Evolutionary conservation across 2,329 filamentous ascomycete species (phyloP), one percentile per base, ranked within the genome.

Genomic region (Aureobasidium sp.): DNA sequence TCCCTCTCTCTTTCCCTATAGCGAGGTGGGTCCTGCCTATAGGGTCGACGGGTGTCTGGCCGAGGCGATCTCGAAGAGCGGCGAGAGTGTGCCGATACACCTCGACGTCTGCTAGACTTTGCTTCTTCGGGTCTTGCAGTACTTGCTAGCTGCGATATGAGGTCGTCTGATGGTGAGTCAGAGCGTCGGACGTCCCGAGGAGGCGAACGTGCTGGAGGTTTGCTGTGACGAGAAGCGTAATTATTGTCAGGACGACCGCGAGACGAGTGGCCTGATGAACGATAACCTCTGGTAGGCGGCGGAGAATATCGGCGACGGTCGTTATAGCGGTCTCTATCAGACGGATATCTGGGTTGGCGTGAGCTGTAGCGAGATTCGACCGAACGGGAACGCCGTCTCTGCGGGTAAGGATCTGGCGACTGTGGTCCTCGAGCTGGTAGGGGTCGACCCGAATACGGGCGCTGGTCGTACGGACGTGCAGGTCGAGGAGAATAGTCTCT

Each of bases 361-460:
- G 68, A 67, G 59, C 70, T 67, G 65, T 76, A 75, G 58, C 71
- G 68, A 34, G 74, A 75, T 48, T 77, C 75, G 63, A 66, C 68
- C 15, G 77, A 78, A 15, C 69, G 73, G 39, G 77, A 79, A 62
- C 75, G 75, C 51, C 72, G 75, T 44, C 73, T 75, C 61, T 68
- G 66, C 13, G 71, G 23, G 66, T 76, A 74, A 29, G 70, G 67
- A 63, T 73, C 72, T 58, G 74, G 73, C 44, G 74, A 75, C 61
- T 66, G 69, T 48, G 70, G 65, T 63, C 73, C 70, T 44, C 59
- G 59, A 41, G 46, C 44, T 48, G 55, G 32, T 20, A 15, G 57
- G 17, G 57, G 46, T 42, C 57, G 46, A 32, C 41, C 44, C 3
- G 46, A 32, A 26, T 42, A 60, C 15, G 34, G 57, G 6, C 57